Conservation (phyloP, 2,329 filamentous ascomycete species). For the Colletotrichum sidae region DNA sequence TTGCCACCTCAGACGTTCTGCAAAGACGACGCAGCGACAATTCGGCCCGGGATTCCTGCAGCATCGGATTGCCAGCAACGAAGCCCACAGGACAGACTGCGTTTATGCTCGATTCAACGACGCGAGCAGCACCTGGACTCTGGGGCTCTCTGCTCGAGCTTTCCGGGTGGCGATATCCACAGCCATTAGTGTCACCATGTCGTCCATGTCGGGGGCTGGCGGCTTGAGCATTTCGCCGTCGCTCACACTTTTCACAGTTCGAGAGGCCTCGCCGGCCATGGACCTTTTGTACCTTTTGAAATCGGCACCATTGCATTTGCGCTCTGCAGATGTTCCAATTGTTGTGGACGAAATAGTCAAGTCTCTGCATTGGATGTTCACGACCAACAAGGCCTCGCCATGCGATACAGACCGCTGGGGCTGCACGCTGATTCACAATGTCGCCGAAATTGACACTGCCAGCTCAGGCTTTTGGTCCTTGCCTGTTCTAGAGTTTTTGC, state of each 20-base stretch:
- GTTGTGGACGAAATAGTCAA: no score
- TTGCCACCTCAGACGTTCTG: not conserved
- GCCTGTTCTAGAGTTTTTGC: no score
- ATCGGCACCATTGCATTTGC: rapidly evolving
- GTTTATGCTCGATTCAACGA: not conserved
- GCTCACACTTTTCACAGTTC: not conserved
- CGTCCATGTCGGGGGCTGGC: not conserved
- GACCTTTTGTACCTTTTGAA: no score
- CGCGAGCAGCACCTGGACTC: not conserved
- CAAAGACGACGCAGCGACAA: not conserved
- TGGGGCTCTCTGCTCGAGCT: not conserved
- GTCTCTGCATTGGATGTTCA: no score
- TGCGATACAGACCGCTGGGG: no score
- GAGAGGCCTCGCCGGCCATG: not conserved
- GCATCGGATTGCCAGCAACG: not conserved
- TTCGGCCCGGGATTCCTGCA: not conserved
- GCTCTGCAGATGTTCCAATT: no score
- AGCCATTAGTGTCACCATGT: not conserved
- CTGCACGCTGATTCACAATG: no score
- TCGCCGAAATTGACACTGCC: no score
- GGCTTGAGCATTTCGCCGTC: not conserved
- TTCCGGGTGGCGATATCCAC: not conserved
- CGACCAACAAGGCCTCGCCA: no score
- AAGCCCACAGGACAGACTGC: not conserved
- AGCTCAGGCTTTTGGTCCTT: no score